Percentiles rank a stretch among this genome's conserved stretches.
These are phyloP conservation scores for Ophiostoma sp. DNA, from an alignment of 2,329 filamentous ascomycete species.

Conservation along the genomic window DNA sequence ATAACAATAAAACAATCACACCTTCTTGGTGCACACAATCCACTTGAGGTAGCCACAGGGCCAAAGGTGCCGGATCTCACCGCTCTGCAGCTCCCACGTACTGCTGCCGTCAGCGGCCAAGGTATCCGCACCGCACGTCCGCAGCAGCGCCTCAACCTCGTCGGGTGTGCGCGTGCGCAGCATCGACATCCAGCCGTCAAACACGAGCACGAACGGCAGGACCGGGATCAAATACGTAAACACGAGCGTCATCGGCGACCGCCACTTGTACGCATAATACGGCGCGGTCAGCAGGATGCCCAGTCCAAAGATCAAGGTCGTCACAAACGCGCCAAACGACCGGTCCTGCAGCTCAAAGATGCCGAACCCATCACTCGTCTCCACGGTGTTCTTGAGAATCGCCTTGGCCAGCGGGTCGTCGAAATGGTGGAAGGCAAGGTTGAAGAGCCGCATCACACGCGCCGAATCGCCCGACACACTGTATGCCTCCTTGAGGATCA, in stretches of 20 bases:
- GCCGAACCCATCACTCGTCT: constrained; percentile 60
- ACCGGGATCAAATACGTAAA: constrained; percentile 63
- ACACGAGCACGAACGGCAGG: constrained; percentile 60
- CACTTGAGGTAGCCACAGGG: constrained; percentile 48
- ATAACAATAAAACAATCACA: not conserved
- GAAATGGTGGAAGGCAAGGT: constrained; percentile 73
- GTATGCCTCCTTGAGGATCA: constrained; percentile 35
- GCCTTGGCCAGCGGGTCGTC: constrained; percentile 54
- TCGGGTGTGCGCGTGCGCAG: constrained; percentile 60
- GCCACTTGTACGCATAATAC: constrained; percentile 48
- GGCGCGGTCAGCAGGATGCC: constrained; percentile 49
- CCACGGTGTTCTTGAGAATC: constrained; percentile 59
- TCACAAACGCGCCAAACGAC: constrained; percentile 48
- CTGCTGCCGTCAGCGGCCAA: constrained; percentile 28
- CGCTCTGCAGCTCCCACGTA: constrained; percentile 47
- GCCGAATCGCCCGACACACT: not conserved
- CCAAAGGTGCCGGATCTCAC: constrained; percentile 44
- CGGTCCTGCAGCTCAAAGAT: constrained; percentile 73
- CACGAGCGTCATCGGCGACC: constrained; percentile 51
- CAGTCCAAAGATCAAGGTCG: constrained; percentile 47
- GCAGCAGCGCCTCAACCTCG: constrained; percentile 58
- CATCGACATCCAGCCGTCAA: constrained; percentile 64
- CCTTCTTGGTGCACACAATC: constrained; percentile 43
- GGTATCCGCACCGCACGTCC: constrained; percentile 43
- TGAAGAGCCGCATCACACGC: constrained; percentile 61